A percentile compares a stretch with the other conserved stretches of the same genome.
These are phyloP conservation scores for Populus trichocarpa DNA, from an alignment of 441 rosid genomes.

Conservation along the genomic window DNA sequence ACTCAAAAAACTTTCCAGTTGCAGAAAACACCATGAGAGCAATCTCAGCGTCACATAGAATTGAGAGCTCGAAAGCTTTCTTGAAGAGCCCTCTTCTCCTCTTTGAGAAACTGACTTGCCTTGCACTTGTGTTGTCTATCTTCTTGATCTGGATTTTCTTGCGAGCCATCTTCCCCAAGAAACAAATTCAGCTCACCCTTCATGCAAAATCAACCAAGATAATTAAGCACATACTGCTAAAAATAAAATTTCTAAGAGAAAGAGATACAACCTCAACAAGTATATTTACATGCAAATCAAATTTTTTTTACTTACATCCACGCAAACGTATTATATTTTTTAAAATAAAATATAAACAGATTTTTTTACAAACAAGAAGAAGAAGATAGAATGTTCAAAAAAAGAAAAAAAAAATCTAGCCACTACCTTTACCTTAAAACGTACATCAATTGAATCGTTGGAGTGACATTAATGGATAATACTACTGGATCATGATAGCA, in stretches of 20 bases:
- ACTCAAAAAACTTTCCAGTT: constrained; percentile 43
- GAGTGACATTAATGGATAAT: not conserved
- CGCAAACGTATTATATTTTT: too few relatives aligned
- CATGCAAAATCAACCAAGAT: constrained; percentile 3
- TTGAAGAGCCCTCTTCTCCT: constrained; percentile 53
- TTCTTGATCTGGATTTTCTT: constrained; percentile 44
- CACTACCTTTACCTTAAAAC: not conserved
- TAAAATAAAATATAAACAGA: too few relatives aligned
- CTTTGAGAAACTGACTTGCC: constrained; percentile 51
- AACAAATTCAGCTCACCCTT: not conserved
- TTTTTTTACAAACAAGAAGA: too few relatives aligned
- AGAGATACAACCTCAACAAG: too few relatives aligned
- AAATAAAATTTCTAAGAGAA: too few relatives aligned
- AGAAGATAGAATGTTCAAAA: too few relatives aligned
- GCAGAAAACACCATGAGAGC: constrained; percentile 44
- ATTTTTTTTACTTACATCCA: too few relatives aligned
- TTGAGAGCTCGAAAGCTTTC: constrained; percentile 41
- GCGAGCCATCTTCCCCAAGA: constrained; percentile 32
- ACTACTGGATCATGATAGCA: not conserved
- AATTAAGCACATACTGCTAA: too few relatives aligned
- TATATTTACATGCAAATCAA: too few relatives aligned
- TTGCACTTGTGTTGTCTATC: constrained; percentile 37
- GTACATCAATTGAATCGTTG: not conserved
- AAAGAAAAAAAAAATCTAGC: not conserved
- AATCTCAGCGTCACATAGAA: constrained; percentile 46